phyloP scores from a whole-genome alignment of 768 basidiomycete genomes.

The Tylopilus rubrobrunneus region DNA sequence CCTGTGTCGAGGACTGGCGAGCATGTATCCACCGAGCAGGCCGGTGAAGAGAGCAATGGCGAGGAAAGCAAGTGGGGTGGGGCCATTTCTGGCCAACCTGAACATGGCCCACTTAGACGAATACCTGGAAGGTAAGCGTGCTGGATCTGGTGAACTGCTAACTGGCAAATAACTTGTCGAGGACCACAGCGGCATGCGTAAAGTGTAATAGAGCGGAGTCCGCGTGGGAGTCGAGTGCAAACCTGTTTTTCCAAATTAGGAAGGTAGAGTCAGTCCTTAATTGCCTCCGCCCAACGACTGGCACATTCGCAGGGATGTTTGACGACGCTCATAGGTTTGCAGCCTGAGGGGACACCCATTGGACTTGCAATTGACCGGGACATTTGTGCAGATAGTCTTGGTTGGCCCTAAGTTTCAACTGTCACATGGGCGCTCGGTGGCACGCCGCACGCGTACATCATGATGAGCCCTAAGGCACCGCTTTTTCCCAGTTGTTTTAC shows the following conservation, averaged over 20 bases:
- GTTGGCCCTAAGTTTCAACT: neutral
- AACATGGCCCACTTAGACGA: conserved; percentile 10
- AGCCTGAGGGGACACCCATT: too few relatives aligned
- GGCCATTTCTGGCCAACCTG: conserved; percentile 15
- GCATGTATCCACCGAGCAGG: conserved; percentile 24
- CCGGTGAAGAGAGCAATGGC: conserved; percentile 23
- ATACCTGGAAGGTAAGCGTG: neutral
- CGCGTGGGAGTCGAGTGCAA: neutral
- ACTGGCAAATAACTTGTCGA: conserved; percentile 21
- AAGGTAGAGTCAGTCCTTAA: neutral
- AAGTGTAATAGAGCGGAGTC: too few relatives aligned
- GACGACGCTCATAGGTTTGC: too few relatives aligned
- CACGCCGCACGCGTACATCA: too few relatives aligned
- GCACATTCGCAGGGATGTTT: too few relatives aligned
- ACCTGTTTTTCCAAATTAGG: neutral
- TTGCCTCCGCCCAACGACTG: too few relatives aligned
- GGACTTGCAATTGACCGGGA: too few relatives aligned
- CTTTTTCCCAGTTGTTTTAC: neutral
- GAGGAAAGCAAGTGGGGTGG: conserved; percentile 12
- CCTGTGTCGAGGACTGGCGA: conserved; percentile 14
- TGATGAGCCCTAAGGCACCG: neutral
- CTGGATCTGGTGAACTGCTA: conserved; percentile 4
- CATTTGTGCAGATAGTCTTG: neutral
- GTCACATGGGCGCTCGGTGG: neutral
- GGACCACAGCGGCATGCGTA: neutral